Conservation (phyloP, 2,329 filamentous ascomycete genomes). For the Akanthomyces lecanii region DNA sequence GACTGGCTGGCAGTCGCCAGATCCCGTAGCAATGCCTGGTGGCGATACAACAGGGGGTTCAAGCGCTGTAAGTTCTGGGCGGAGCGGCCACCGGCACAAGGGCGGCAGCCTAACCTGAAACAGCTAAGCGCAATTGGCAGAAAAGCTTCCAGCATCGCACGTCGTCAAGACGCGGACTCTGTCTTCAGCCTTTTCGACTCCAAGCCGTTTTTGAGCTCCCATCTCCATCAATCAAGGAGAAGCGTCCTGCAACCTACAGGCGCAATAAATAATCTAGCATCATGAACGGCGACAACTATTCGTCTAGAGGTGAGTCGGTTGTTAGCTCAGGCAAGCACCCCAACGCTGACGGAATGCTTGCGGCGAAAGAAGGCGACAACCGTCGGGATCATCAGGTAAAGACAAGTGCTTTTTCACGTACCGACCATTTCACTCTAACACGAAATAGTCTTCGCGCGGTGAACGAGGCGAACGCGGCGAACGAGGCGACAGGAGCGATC, state of each 20-base stretch:
- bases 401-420: conserved; percentile 18
- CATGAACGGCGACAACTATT: conserved; percentile 86
- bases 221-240: conserved; percentile 20
- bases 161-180: conserved; percentile 17
- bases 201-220: conserved; percentile 16
- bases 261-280: conserved; percentile 26
- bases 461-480: conserved; percentile 31
- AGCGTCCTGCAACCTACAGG: conserved; percentile 17
- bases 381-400: conserved; percentile 53
- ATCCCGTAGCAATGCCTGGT: conserved; percentile 3
- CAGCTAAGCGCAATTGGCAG: conserved; percentile 9
- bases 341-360: conserved; percentile 22
- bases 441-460: conserved; percentile 27
- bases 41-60: not conserved
- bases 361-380: conserved; percentile 44
- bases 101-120: conserved; percentile 7
- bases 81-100: not conserved
- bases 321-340: conserved; percentile 17
- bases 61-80: not conserved
- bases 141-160: conserved; percentile 20
- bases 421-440: conserved; percentile 20
- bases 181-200: not conserved
- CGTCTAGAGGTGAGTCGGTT: conserved; percentile 62
- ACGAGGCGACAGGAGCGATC: conserved; percentile 30
- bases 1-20: not conserved